phyloP scores from a whole-genome alignment of 2,329 filamentous ascomycete genomes.

The Colletotrichum sp. region DNA sequence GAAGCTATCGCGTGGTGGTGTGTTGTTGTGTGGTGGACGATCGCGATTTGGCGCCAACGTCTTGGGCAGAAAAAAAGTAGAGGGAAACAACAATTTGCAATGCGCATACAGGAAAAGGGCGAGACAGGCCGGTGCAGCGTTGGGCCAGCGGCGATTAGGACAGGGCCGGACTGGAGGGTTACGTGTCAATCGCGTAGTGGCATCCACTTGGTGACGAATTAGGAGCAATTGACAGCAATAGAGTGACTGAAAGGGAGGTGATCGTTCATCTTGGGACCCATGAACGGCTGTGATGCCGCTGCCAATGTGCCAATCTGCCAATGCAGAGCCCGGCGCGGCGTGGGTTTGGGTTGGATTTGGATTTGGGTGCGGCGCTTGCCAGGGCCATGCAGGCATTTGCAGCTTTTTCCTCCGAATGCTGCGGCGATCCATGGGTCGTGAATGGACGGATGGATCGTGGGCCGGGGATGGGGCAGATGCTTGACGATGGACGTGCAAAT shows the following conservation, averaged over 20 bases:
- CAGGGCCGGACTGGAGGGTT: neutral
- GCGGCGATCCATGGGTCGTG: neutral
- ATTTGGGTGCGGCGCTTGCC: slow-evolving; percentile 6
- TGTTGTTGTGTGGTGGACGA: neutral
- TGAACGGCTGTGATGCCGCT: slow-evolving; percentile 1
- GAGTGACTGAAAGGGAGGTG: slow-evolving; percentile 9
- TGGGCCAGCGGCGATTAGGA: neutral
- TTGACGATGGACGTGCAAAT: neutral
- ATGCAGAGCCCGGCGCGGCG: neutral
- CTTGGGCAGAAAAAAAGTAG: neutral
- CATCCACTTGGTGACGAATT: slow-evolving; percentile 17
- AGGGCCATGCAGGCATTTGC: neutral
- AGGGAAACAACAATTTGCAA: neutral
- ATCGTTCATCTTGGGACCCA: neutral
- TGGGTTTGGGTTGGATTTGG: neutral
- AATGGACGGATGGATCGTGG: neutral
- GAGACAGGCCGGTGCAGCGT: neutral
- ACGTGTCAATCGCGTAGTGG: slow-evolving; percentile 18
- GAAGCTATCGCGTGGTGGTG: neutral
- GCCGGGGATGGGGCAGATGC: neutral
- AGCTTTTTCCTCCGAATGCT: neutral
- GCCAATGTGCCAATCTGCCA: slow-evolving; percentile 6
- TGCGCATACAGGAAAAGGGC: neutral
- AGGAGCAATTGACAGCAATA: neutral
- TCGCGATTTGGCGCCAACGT: neutral